phyloP scores from a whole-genome alignment of 768 basidiomycete species.

The Lyophyllum shimeji region DNA sequence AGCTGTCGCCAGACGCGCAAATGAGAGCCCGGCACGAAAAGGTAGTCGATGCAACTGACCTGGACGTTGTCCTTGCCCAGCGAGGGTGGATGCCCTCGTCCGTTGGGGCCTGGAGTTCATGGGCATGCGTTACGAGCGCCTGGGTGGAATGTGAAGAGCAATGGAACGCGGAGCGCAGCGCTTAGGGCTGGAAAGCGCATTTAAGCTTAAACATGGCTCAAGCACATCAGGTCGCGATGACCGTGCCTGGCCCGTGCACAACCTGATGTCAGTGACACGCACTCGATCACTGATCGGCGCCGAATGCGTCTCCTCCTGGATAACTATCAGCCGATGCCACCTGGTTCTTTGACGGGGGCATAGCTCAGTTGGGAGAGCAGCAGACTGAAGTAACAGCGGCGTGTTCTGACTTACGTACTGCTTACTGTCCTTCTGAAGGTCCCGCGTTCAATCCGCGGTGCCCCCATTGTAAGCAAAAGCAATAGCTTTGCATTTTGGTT shows the following conservation, averaged over 20 bases:
- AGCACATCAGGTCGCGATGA: background rate
- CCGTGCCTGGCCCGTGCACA: background rate
- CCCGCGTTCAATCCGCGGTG: conserved; percentile 25
- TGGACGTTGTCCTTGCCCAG: background rate
- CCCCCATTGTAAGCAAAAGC: no score
- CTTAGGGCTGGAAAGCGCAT: background rate
- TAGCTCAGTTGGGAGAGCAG: conserved; percentile 22
- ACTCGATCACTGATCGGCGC: no score
- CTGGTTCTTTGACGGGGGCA: no score
- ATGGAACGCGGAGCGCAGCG: background rate
- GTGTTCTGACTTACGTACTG: no score
- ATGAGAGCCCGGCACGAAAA: background rate
- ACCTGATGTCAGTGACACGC: background rate
- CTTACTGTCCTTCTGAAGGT: conserved; percentile 23
- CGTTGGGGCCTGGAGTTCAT: background rate
- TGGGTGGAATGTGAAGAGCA: background rate
- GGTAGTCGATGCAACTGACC: background rate
- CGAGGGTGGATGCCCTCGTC: background rate
- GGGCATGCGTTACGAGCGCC: background rate
- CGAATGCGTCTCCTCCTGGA: no score
- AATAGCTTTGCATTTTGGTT: background rate
- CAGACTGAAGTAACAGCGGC: conserved; percentile 20
- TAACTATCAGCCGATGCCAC: no score
- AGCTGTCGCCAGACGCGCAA: background rate
- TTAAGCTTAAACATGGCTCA: background rate